Evolutionary conservation across 768 basidiomycete genomes (phyloP).

Genomic region (Dentipellis sp.): DNA sequence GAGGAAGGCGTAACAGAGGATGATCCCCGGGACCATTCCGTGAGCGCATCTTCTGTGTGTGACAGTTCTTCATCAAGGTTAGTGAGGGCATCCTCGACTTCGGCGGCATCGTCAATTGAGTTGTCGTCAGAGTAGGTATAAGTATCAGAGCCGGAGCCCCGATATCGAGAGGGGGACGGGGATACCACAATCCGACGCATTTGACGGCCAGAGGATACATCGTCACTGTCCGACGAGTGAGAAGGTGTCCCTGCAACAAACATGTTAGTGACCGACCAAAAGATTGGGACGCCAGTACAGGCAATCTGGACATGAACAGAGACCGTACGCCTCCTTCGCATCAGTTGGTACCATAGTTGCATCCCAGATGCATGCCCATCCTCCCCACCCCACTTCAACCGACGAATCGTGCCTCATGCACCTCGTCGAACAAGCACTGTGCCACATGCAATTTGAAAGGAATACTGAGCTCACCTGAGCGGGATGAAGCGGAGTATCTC

Average conservation of each 20-base stretch:
- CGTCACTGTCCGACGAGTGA: slow-evolving; percentile 10
- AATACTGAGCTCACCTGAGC: slow-evolving; percentile 35
- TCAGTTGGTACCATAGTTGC: background rate
- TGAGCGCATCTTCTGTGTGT: slow-evolving; percentile 53
- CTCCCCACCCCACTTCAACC: background rate
- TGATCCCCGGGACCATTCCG: slow-evolving; percentile 47
- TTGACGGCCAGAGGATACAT: slow-evolving; percentile 10
- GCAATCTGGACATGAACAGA: too few relatives aligned
- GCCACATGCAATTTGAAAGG: background rate
- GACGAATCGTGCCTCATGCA: background rate
- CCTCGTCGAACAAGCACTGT: background rate
- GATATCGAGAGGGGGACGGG: slow-evolving; percentile 9
- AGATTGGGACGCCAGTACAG: background rate
- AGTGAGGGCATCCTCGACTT: slow-evolving; percentile 63
- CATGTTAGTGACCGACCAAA: background rate
- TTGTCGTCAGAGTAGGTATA: slow-evolving; percentile 43
- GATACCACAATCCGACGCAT: slow-evolving; percentile 17
- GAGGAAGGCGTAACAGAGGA: slow-evolving; percentile 26
- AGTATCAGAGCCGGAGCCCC: slow-evolving; percentile 8
- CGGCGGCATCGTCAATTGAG: slow-evolving; percentile 34
- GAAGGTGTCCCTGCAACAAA: slow-evolving; percentile 5
- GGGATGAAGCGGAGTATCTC: slow-evolving; percentile 46
- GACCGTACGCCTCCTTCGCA: too few relatives aligned
- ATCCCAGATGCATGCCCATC: background rate
- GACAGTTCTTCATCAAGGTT: slow-evolving; percentile 61